Base-by-base conservation (phyloP, 2,329 filamentous ascomycete genomes). In the Xylaria sp. region DNA sequence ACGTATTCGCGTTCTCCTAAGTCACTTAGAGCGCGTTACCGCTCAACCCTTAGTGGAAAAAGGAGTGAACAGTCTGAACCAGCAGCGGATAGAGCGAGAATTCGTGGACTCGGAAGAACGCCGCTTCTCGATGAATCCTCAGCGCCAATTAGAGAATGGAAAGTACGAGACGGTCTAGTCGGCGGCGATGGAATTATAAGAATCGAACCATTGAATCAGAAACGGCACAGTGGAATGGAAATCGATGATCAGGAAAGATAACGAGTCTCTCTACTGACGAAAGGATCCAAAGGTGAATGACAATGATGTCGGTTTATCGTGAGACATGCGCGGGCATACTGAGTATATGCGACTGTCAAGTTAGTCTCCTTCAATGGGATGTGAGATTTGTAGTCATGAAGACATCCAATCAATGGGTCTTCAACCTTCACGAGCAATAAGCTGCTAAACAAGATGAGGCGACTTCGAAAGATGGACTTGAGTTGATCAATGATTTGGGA, bases 41-140 rank as follows among this genome's bases (percentile, higher is more conserved):
- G 65, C 63, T 62, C 66, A 59, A 69, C 60, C 52, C 62, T 50
- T 46, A 54, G 58, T 62, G 60, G 59, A 65, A 65, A 72, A 68
- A 51, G 5, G 13, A 63, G 62, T 69, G 67, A 64, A 70, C 69
- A 75, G 76, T 82, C 82, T 84, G 82, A 84, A 76, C 82, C 82
- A 85, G 83, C 82, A 84, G 83, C 74, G 73, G 71, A 71, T 65
- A 70, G 72, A 76, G 69, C 70, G 72, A 78, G 76, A 72, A 70
- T 73, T 72, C 68, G 68, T 66, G 63, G 64, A 68, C 63, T 75
- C 72, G 69, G 69, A 73, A 73, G 69, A 70, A 67, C 72, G 72
- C 70, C 72, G 69, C 69, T 70, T 73, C 70, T 74, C 73, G 75
- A 73, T 77, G 78, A 76, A 73, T 76, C 76, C 75, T 76, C 73